Evolutionary conservation across 768 basidiomycete species (phyloP).

Genomic region (Mycena metata): DNA sequence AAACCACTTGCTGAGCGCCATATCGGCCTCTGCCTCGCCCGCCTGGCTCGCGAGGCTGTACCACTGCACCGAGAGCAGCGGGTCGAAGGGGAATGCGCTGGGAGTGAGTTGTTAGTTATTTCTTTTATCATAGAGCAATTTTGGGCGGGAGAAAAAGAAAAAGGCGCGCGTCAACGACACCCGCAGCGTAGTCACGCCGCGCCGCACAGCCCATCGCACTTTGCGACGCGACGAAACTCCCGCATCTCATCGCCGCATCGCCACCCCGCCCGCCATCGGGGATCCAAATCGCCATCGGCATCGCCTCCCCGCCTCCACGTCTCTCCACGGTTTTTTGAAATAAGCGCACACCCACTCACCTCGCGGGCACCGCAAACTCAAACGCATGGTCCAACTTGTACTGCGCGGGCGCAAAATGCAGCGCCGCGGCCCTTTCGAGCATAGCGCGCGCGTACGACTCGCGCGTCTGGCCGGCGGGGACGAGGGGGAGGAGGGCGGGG

Average conservation of each 20-base stretch:
- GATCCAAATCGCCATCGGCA: too few relatives aligned
- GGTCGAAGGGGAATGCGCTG: conserved; percentile 80
- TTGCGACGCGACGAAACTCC: too few relatives aligned
- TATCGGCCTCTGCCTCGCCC: conserved; percentile 93
- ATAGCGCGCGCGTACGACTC: conserved; percentile 75
- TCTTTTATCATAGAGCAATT: neutral
- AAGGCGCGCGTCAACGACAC: too few relatives aligned
- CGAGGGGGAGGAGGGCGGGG: conserved; percentile 54
- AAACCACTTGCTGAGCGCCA: conserved; percentile 98
- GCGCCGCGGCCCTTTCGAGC: conserved; percentile 87
- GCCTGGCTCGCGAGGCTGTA: conserved; percentile 87
- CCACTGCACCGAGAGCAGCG: conserved; percentile 91
- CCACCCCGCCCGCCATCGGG: too few relatives aligned
- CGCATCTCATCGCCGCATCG: too few relatives aligned
- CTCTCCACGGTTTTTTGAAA: too few relatives aligned
- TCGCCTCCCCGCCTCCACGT: too few relatives aligned
- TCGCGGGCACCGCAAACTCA: conserved; percentile 87
- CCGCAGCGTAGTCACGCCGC: too few relatives aligned
- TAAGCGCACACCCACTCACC: too few relatives aligned
- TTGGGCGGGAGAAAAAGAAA: too few relatives aligned
- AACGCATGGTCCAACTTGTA: conserved; percentile 95
- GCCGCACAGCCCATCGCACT: too few relatives aligned
- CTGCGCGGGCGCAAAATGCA: conserved; percentile 88
- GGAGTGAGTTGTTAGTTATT: neutral
- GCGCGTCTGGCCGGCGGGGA: conserved; percentile 63